These are phyloP conservation scores for Tricholoma sp. DNA, from an alignment of 768 basidiomycete genomes.

Conservation along the genomic window DNA sequence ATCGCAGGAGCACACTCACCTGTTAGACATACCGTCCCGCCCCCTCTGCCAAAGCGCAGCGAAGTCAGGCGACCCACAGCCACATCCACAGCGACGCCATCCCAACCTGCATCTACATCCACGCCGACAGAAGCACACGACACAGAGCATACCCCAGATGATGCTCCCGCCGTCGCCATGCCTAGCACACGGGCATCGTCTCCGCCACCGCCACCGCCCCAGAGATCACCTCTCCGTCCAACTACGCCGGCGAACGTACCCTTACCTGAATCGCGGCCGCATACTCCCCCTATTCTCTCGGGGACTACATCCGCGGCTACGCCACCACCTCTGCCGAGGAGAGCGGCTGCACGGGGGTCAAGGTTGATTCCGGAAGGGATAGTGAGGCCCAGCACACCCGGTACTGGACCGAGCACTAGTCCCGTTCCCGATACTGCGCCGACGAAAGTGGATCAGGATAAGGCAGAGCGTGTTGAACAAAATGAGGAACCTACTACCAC, in stretches of 20 bases:
- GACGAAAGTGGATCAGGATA: slow-evolving; percentile 1
- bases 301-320: slow-evolving; percentile 19
- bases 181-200: slow-evolving; percentile 1
- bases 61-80: slow-evolving; percentile 26
- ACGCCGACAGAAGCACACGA: not conserved
- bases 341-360: slow-evolving; percentile 53
- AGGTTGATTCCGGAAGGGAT: slow-evolving; percentile 20
- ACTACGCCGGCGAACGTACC: slow-evolving; percentile 32
- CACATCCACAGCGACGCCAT: slow-evolving; percentile 1
- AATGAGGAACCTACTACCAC: not conserved
- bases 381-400: slow-evolving; percentile 21
- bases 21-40: slow-evolving; percentile 26
- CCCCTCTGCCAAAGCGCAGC: slow-evolving; percentile 49
- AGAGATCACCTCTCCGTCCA: slow-evolving; percentile 13
- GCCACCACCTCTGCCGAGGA: slow-evolving; percentile 57
- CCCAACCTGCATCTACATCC: not conserved
- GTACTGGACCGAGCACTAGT: not conserved
- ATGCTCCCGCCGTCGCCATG: slow-evolving; percentile 4
- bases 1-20: slow-evolving; percentile 21
- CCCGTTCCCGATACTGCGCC: not conserved
- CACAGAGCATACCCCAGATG: slow-evolving; percentile 1
- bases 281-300: slow-evolving; percentile 24
- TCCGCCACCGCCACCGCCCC: slow-evolving; percentile 7
- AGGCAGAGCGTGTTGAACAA: not conserved
- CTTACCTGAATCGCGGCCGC: slow-evolving; percentile 41